Base-by-base conservation (phyloP, 148 eudicot genomes). In the Diospyros kaki region DNA sequence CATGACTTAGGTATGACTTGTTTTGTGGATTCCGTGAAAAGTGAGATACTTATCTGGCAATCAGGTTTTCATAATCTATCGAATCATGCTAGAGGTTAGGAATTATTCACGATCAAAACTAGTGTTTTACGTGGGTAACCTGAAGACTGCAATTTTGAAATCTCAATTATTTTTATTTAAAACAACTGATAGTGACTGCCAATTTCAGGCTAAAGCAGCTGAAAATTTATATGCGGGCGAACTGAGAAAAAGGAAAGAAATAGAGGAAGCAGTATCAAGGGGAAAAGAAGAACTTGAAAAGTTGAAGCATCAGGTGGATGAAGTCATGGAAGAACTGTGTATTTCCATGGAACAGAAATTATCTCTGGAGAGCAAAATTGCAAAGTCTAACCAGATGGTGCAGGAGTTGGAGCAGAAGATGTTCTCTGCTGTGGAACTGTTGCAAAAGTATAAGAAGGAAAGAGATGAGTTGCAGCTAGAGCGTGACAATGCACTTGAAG, bases 381-480 rank as follows among this genome's bases (percentile, higher is more conserved):
- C 85, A 73, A 74, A 81, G 54, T 88, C 90, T 68, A 81, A 90
- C 75, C 60, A 41, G 66, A 76, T 76, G 66, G 80, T 86, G 28
- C 74, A 86, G 66, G 89, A 84, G 68, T 68, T 94, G 81, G 93
- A 94, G 64, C 84, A 85, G 64, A 90, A 89, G 69, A 62, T 94
- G 44, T 69, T 83, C 68, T 83, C 92, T 18, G 93, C 96, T 54
- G 96, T 89, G 62, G 88, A 85, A 10, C 72, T 86, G 75, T 78
- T 94, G 75, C 79, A 90, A 46, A 86, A 86, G 66, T 89, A 86
- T 81, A 92, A 89, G 82, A 86, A 82, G 40, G 97, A 90, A 77
- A 86, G 85, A 54, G 91, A 90, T 39, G 90, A 89, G 38, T 80
- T 92, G 76, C 84, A 88, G 78, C 58, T 71, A 48, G 87, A 90